Percentiles rank a stretch among this genome's conserved stretches.
These are phyloP conservation scores for Ananas comosus DNA, from an alignment of 176 grass and related monocot genomes.

Conservation along the genomic window DNA sequence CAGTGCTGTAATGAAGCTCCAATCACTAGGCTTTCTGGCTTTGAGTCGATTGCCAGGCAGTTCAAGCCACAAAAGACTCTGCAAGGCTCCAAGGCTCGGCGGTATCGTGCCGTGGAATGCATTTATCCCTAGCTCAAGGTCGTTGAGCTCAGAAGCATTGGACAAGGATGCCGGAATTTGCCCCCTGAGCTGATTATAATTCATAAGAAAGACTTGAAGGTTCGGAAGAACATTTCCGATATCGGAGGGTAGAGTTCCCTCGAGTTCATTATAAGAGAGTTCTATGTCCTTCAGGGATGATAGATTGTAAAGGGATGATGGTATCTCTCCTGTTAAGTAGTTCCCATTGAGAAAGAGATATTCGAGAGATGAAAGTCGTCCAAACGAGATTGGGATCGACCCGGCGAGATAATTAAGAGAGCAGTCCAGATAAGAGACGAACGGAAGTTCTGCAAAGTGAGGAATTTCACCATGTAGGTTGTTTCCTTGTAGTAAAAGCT, in stretches of 20 bases:
- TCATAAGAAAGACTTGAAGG: background rate
- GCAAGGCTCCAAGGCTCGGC: conserved; percentile 19
- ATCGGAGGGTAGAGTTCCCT: conserved; percentile 10
- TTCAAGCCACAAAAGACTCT: background rate
- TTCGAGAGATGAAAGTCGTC: background rate
- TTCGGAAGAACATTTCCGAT: conserved; percentile 29
- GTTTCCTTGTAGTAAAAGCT: too few species aligned
- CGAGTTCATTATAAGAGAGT: conserved; percentile 13
- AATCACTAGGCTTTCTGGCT: conserved; percentile 6
- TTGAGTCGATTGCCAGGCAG: conserved; percentile 12
- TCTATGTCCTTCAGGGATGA: conserved; percentile 1
- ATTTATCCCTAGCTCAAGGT: conserved; percentile 1
- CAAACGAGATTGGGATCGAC: too few species aligned
- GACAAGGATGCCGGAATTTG: conserved; percentile 17
- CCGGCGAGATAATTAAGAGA: too few species aligned
- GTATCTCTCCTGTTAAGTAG: conserved; percentile 16
- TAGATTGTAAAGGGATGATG: conserved; percentile 14
- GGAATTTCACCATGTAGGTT: too few species aligned
- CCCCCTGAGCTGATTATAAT: conserved; percentile 15
- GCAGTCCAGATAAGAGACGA: too few species aligned
- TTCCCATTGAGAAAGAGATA: conserved; percentile 7
- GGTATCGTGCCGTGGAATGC: conserved; percentile 28
- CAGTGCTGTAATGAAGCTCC: conserved; percentile 30
- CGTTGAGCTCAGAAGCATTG: conserved; percentile 10
- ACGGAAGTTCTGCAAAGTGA: too few species aligned